Evolutionary conservation across 1,139 yeast species (phyloP), one percentile per base, ranked within the genome.

Genomic region (Kodamaea ohmeri): DNA sequence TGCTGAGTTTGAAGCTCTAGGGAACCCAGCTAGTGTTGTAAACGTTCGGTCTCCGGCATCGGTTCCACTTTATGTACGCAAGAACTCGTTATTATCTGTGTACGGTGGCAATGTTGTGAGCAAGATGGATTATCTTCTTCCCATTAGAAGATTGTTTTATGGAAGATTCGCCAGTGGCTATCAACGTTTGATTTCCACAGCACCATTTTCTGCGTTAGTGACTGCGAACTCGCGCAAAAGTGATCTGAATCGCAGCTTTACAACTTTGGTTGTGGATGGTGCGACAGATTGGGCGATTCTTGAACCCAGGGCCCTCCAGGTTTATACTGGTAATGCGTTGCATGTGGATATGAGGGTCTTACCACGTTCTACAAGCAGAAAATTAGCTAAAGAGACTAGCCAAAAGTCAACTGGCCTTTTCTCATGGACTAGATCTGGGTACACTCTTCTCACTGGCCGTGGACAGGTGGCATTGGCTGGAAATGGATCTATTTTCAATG

Each of bases 241-340:
- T 4, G 55, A 71, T 14, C 48, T 53, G 8, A 52, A 55, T 36
- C 67, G 58, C 36, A 60, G 77, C 12, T 71, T 75, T 48, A 67
- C 67, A 9, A 63, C 62, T 30, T 45, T 80, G 25, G 48, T 61
- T 4, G 53, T 80, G 40, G 83, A 80, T 45, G 87, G 87, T 1
- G 59, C 73, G 1, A 58, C 58, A 18, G 87, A 80, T 48, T 80
- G 85, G 84, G 83, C 83, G 1, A 43, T 80, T 3, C 60, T 80
- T 34, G 63, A 72, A 32, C 59, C 64, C 3, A 52, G 62, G 9
- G 67, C 79, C 0, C 53, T 80, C 19, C 77, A 76, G 36, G 73
- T 69, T 1, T 77, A 68, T 46, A 57, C 74, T 2, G 86, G 86
- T 1, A 63, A 69, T 24, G 67, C 80, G 1, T 57, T 80, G 33